Base-by-base conservation (phyloP, 352 stramenopile species). In the Phytophthora lateralis region DNA sequence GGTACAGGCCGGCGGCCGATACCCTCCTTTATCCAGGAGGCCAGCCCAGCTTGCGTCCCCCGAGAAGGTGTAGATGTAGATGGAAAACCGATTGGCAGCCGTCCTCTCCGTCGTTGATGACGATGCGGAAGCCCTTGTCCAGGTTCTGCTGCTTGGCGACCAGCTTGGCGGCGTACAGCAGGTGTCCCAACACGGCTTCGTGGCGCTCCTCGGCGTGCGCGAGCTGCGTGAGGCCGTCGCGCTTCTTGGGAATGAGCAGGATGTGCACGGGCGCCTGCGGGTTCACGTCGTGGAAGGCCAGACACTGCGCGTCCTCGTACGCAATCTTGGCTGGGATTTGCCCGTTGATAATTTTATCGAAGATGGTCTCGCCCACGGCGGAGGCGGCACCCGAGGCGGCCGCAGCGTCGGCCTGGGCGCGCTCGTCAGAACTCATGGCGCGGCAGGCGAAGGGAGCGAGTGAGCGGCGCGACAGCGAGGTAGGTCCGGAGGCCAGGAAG, bases 241-340 rank as follows among this genome's bases (percentile, higher is more conserved):
- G 80, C 66, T 89, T 70, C 78, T 99, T 99, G 15, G 97, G 97
- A 65, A 99, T 99, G 35, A 99, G 82, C 26, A 99, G 71, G 29
- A 99, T 88, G 71, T 99, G 97, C 34, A 96, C 94, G 0, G 96
- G 96, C 49, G 97, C 95, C 55, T 97, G 84, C 39, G 97, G 97
- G 68, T 92, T 97, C 47, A 99, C 98, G 78, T 99, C 97, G 58
- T 98, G 97, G 75, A 99, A 99, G n/a, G 97, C 97, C 6, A 99
- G 75, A 45, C 90, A 93, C 65, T 96, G 83, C 42, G 98, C 93
- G 77, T 99, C 94, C 68, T 99, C 94, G 66, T 97, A 98, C 37
- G 98, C 96, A 72, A 99, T 96, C 44, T 90, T 82, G 39, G 97
- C 91, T 6, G 97, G 96, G 57, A 99, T 99, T 29, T 98, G 77